Base-by-base conservation (phyloP, 768 basidiomycete genomes). In the Ephemerocybe angulata region DNA sequence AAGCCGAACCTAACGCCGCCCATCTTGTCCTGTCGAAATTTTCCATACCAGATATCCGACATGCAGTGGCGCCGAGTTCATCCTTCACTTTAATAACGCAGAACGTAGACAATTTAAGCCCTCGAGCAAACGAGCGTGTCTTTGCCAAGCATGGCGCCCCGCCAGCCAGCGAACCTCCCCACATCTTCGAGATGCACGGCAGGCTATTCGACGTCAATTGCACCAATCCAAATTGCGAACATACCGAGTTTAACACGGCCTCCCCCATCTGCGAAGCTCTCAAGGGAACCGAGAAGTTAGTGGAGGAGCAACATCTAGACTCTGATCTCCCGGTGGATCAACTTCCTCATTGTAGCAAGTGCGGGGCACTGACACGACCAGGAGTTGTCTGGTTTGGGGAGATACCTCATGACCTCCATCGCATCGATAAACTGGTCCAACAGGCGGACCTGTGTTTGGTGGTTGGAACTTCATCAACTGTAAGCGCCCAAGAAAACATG, bases 311-410 rank as follows among this genome's bases (percentile, higher is more conserved):
- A 15, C 64, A 67, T 4, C 59, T 71, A 33, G 76, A 74, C 48
- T 65, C 71, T 3, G 61, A 72, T 5, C 76, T 82, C 30, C 70
- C 74, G 1, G 44, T 65, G 8, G 62, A 68, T 4, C 58, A 71
- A 10, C 65, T 84, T 42, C 81, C 80, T 3, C 67, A 71, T 10
- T 83, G 81, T 60, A 62, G 64, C 2, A 65, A 68, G 49, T 82
- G 80, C 57, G 68, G 70, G 4, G 63, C 65, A 10, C 69, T 84
- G 13, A 68, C 72, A 1, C 70, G 82, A 21, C 81, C 82, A 5
- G 81, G 75, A 3, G 80, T 84, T 4, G 80, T 84, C 1, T 84
- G 82, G 82, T 86, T 85, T 58, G 79, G 76, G 3, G 82, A 84
- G 60, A 58, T 19, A 31, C 75, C 77, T 1, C 58, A 66, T 11